Evolutionary conservation across 345 rosid genomes (phyloP), one percentile per base, ranked within the genome.

Genomic region (Heritiera fomes): DNA sequence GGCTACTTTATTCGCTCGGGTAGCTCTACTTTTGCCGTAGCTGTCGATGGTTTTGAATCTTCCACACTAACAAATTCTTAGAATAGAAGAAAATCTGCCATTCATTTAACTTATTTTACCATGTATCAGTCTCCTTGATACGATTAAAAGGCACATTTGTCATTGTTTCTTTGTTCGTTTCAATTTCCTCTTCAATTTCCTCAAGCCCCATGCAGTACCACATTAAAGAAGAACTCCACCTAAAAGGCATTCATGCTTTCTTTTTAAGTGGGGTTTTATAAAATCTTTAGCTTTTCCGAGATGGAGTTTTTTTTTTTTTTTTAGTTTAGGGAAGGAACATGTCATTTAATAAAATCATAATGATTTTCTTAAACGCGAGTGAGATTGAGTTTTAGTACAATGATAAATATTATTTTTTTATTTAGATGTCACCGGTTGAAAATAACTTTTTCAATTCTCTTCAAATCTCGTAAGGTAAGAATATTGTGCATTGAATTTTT

Each of bases 251-350:
- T 20, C 10, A 8, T 47, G 64, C 23, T 38, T 52, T 65, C 47
- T 75, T 73, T 83, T 77, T 75, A 78, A 75, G 79, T 78, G 75
- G 58, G 28, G 32, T 41, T 64, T 78, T 75, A 7, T 72, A 47
- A 69, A 67, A 38, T 56, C 71, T 30, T 75, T 77, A 71, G 77
- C 81, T 80, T 23, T 23, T 23, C 28, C 28, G 28, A 23, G n/a
- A n/a, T n/a, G n/a, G n/a, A n/a, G n/a, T n/a, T n/a, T n/a, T n/a
- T n/a, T n/a, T n/a, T n/a, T n/a, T n/a, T n/a, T n/a, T n/a, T n/a
- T n/a, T n/a, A n/a, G n/a, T n/a, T n/a, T n/a, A n/a, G n/a, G n/a
- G n/a, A n/a, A n/a, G n/a, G n/a, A n/a, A n/a, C n/a, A n/a, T n/a
- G n/a, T n/a, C n/a, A n/a, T n/a, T n/a, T n/a, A n/a, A n/a, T n/a